Base-by-base conservation (phyloP, 2,329 filamentous ascomycete genomes). In the Fusarium pseudonygamai region DNA sequence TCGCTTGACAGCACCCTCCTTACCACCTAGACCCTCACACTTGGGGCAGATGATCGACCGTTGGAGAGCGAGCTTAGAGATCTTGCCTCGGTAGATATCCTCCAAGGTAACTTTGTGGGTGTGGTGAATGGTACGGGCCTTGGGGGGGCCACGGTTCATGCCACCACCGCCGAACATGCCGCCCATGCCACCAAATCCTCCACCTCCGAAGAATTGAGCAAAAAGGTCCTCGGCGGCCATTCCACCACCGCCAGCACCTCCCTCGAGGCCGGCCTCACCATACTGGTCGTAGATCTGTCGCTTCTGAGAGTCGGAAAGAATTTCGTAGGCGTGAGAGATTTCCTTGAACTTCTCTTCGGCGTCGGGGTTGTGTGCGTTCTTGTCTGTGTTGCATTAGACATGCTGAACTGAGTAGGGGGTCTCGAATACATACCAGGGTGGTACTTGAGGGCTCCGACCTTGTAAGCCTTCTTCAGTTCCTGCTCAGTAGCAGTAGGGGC, bases 261-360 rank as follows among this genome's bases (percentile, higher is more conserved):
- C 95, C 82, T 98, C 96, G 57, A 99, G 90, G 72, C 96, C 96
- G 79, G 97, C 95, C 86, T 99, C 95, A 77, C 96, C 96, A 92
- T 97, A 97, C 84, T 98, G 94, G 80, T 99, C 96, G 84, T 99
- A 99, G 71, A 98, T 82, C 78, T 91, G 85, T 81, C 96, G 94
- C 89, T 98, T 98, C 83, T 98, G 93, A 43, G 93, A 83, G 81
- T 99, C 96, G 78, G 93, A 96, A 24, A 99, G 91, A 76, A 97
- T 89, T 87, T 99, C 96, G 85, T 98, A 99, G 71, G 96, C 96
- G 81, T 96, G 92, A 75, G 95, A 97, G 70, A 98, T 89, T 79
- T 98, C 95, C 87, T 99, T 98, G 92, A 99, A 99, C 85, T 98
- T 99, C 71, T 97, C 95, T 78, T 96, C 95, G 58, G 96, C 95